These are phyloP conservation scores for Rugiboletus extremiorientalis DNA, from an alignment of 1,284 basidiomycete genomes.

Conservation along the genomic window DNA sequence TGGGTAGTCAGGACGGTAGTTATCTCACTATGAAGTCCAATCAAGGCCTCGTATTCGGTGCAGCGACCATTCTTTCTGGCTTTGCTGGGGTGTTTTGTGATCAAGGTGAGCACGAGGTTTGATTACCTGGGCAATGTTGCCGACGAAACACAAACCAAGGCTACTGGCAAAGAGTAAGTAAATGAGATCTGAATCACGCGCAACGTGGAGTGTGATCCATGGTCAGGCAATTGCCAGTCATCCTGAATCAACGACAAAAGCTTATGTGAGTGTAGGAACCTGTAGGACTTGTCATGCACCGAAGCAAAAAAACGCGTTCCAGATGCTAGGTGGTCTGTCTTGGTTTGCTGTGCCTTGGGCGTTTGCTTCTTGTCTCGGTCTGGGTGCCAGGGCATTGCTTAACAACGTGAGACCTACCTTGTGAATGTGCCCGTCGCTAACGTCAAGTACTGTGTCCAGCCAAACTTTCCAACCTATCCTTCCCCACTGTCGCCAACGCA, in stretches of 20 bases:
- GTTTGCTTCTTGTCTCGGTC: slow-evolving; percentile 78
- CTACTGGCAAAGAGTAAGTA: slow-evolving; percentile 67
- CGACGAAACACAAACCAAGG: too few relatives aligned
- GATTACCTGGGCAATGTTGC: too few relatives aligned
- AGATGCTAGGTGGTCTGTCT: slow-evolving; percentile 82
- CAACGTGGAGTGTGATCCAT: background rate
- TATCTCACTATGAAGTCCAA: slow-evolving; percentile 81
- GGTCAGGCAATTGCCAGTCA: slow-evolving; percentile 79
- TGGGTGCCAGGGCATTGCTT: slow-evolving; percentile 81
- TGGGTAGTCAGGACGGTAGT: slow-evolving; percentile 66
- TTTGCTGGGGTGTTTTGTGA: slow-evolving; percentile 83
- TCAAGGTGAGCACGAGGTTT: too few relatives aligned
- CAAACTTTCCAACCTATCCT: slow-evolving; percentile 64
- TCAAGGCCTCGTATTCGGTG: slow-evolving; percentile 84
- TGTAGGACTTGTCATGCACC: background rate
- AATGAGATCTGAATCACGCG: background rate
- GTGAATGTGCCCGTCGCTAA: slow-evolving; percentile 29
- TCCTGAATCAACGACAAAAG: slow-evolving; percentile 83
- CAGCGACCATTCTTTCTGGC: slow-evolving; percentile 85
- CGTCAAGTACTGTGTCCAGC: slow-evolving; percentile 16
- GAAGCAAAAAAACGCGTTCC: background rate
- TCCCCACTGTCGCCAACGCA: slow-evolving; percentile 58
- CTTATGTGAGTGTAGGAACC: slow-evolving; percentile 52
- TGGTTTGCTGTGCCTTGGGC: slow-evolving; percentile 88
- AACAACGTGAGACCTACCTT: too few relatives aligned